Evolutionary conservation across 2,329 filamentous ascomycete genomes (phyloP), one percentile per base, ranked within the genome.

Genomic region (Tolypocladium pustulatum): DNA sequence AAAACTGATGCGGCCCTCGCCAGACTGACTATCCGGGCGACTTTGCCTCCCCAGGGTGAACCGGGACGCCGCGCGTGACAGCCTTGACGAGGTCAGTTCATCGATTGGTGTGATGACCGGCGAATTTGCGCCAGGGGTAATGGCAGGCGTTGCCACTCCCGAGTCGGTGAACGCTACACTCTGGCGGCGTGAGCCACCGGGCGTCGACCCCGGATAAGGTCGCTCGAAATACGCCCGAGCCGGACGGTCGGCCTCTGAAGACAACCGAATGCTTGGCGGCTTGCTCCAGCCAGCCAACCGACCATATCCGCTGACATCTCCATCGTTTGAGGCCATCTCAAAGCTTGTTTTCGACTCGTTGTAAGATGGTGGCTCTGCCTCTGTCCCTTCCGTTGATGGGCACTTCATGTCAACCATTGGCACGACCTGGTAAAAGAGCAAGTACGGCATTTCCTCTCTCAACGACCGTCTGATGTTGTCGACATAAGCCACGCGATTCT

Each of bases 371-470:
- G 84, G 84, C 38, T 78, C 78, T 2, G 72, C 71, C 37, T 78
- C 75, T 1, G 74, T 77, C 52, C 73, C 73, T 8, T 79, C 77
- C 0, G 76, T 75, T 6, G 80, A 79, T 15, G 76, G 73, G 1
- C 75, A 68, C 1, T 78, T 76, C 9, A 88, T 81, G 58, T 92
- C 89, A 36, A 90, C 84, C 67, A 95, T 91, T 0, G 93, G 92
- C 36, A 95, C 83, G 46, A 97, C 90, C 71, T 97, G 93, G 68
- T 97, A 99, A 72, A 97, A 97, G 0, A 99, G 78, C 8, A 97
- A 81, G 70, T 97, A 97, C 0, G 94, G 93, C 71, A 91, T 95
- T 71, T 97, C 92, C n/a, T 88, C 82, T 64, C 84, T 87, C 55
- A 97, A 75, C 0, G 90, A 87, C 64, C 87, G 75, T 61, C 89